Base-by-base conservation (phyloP, 208 protist genomes). In the Acanthamoeba healyi region DNA sequence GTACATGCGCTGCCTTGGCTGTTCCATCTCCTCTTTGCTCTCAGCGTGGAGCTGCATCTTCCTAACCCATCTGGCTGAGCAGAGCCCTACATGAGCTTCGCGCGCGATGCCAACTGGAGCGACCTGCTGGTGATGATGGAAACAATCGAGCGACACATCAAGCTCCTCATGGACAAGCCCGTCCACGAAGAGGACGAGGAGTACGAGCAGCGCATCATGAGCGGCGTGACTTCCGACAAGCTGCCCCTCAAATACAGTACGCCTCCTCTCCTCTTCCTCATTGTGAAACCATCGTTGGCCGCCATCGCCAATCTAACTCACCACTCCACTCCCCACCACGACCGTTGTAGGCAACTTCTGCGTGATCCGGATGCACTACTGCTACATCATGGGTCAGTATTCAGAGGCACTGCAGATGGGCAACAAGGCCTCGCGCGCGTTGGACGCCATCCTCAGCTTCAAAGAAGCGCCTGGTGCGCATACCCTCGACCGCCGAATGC, bases 341-440 rank as follows among this genome's bases (percentile, higher is more conserved):
- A 15, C 49, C 10, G 15, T 6, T 54, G 6, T 15, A 67, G 61
- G 61, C 61, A 67, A 67, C 19, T 46, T 54, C 36, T 46, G 36
- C 40, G 36, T 46, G 61, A 46, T 74, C 10, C 17, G 36, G 10
- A 91, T 91, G 84, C 84, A 91, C n/a, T 91, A 91, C 61, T 46
- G 17, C 32, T 91, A 91, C 61, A 91, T 91, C 36, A 91, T 91
- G 84, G 84, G 84, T 6, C 51, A 40, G 40, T 91, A 91, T 26
- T 22, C 22, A 9, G 84, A 91, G n/a, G 84, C 77, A 3, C 77
- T 86, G 24, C 77, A 40, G 19, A 29, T 40, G 29, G 77, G 44
- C 77, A 1, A 86, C 77, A 58, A 15, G 29, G 22, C 34, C 44
- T 5, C 34, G 12, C 29, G 44, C 2, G 29, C 22, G 44, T 7